Base-by-base conservation (phyloP, 169 alveolate species). In the Cryptosporidium ubiquitum region DNA sequence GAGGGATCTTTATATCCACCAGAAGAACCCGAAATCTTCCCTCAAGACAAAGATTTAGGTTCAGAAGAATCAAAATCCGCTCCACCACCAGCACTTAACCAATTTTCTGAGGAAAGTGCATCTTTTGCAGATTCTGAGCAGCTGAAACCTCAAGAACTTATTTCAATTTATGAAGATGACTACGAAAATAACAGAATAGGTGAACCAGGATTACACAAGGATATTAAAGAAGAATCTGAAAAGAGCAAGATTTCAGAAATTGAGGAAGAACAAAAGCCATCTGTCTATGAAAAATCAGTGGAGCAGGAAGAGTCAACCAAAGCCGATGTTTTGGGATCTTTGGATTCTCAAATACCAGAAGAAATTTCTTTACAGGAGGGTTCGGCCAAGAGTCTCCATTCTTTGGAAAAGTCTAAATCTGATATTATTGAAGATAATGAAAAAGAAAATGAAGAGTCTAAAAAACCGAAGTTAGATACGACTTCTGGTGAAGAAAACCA, bases 21-120 rank as follows among this genome's bases (percentile, higher is more conserved):
- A 68, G 5, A 47, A 12, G 4, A 5, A 0, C 1, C 4, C 23
- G 55, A 14, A 2, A 20, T 14, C 1, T 26, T 23, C 5, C 37
- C 35, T 3, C 39, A 58, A 31, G 68, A 58, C 33, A 23, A 58
- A n/a, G 10, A 3, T 5, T 6, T 9, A 3, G 18, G 2, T 23
- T 58, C 71, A 16, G 71, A 64, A 37, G 49, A 29, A n/a, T 64
- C 71, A 16, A 37, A 6, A 18, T 64, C 71, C 10, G 71, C 71
- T 64, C 71, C 71, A 18, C 49, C 18, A 14, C 84, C 61, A 3
- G 16, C 7, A 9, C 7, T 0, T n/a, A 39, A 6, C 1, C 66
- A 69, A 5, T 5, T 35, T 9, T 5, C 0, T 10, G 84, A 23
- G 5, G 61, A 40, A 29, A 66, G 73, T 5, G 20, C 3, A 3